Percentiles rank a stretch among this genome's conserved stretches.
Conservation (phyloP, 306 rosid species). For the Casuarina glauca region DNA sequence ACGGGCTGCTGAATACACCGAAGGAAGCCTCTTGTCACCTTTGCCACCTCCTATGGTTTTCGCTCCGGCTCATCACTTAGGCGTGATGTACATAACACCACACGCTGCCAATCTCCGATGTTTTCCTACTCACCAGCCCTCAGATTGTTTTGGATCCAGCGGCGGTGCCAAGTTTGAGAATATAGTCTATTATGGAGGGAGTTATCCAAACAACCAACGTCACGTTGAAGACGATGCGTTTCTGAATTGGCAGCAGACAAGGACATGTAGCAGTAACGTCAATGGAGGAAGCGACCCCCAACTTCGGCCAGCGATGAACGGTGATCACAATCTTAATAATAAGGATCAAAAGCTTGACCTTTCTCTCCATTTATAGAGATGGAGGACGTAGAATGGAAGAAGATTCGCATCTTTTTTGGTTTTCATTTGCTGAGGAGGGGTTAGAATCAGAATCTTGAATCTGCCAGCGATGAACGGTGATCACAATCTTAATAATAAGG, state of each 20-base stretch:
- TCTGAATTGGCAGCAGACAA: slow-evolving; percentile 53
- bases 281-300: slow-evolving; percentile 32
- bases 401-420: not conserved
- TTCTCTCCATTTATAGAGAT: slow-evolving; percentile 68
- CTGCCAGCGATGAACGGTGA: slow-evolving; percentile 15
- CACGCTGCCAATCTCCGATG: slow-evolving; percentile 51
- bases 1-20: slow-evolving; percentile 34
- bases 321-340: slow-evolving; percentile 28
- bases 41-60: slow-evolving; percentile 33
- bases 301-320: slow-evolving; percentile 19
- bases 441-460: not conserved
- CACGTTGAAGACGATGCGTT: slow-evolving; percentile 39
- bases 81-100: slow-evolving; percentile 42
- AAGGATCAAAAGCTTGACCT: slow-evolving; percentile 66
- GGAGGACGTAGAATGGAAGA: slow-evolving; percentile 2
- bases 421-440: not conserved
- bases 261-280: slow-evolving; percentile 31
- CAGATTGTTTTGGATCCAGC: slow-evolving; percentile 43
- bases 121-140: slow-evolving; percentile 39
- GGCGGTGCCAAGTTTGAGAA: slow-evolving; percentile 49
- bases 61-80: slow-evolving; percentile 45
- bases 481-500: slow-evolving; percentile 32
- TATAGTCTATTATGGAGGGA: slow-evolving; percentile 38
- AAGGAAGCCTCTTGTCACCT: slow-evolving; percentile 28
- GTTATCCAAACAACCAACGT: slow-evolving; percentile 27